Base-by-base conservation (phyloP, 306 rosid genomes). In the Casuarina glauca region DNA sequence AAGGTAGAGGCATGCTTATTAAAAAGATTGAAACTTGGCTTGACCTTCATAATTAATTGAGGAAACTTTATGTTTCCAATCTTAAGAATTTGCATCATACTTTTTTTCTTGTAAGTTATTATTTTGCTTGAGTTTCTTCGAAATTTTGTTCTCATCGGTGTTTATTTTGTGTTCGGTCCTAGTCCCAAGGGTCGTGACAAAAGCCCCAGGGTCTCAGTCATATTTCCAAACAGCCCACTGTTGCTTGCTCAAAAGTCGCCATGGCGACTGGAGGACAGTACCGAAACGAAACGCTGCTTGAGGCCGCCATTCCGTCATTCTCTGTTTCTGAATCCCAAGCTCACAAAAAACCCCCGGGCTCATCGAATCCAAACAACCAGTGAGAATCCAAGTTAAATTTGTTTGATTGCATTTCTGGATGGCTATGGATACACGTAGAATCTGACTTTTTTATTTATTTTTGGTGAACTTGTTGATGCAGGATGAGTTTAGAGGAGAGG, bases 401-500 rank as follows among this genome's bases (percentile, higher is more conserved):
- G 19, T 43, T 10, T 36, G 5, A 4, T 20, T 70, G 70, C 9
- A 0, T 39, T 7, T 61, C 51, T 48, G 11, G 16, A 15, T 41
- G 45, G 49, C 63, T 9, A 6, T 12, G 39, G 32, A 15, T n/a
- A 72, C 51, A 8, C 6, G n/a, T 41, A 42, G 36, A 26, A 48
- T 69, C 58, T 78, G 19, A 7, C 19, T 68, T 57, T 4, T 72
- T 2, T 12, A 26, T 15, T 67, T 0, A 7, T 32, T 36, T 46
- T 35, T 12, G 46, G 7, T n/a, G 16, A 7, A 44, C 26, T 55
- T 71, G 41, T 42, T 64, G 52, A 43, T 60, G 43, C 57, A 86
- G 93, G 71, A 51, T 85, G 90, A 88, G 79, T 26, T 79, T 81
- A 73, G 92, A 88, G 41, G 84, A 89, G 84, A 88, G 45, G 86